A percentile compares a stretch with the other conserved stretches of the same genome.
These are phyloP conservation scores for Peronospora farinosa DNA, from an alignment of 352 stramenopile species.

Conservation along the genomic window DNA sequence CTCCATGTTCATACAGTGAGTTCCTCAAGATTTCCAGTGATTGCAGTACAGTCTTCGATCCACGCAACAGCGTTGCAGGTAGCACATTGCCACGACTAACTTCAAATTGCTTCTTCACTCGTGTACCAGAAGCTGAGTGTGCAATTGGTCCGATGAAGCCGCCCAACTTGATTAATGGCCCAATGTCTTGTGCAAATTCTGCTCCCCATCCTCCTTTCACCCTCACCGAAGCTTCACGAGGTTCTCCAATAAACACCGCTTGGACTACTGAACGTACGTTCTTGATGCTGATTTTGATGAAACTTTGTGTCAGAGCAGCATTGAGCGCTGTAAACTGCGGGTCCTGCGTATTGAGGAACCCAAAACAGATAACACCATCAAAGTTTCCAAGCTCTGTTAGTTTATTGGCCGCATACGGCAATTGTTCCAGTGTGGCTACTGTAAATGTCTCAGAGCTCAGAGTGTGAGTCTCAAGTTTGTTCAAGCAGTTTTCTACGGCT, in stretches of 20 bases:
- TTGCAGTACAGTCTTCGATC: slow-evolving; percentile 50
- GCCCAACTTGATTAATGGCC: slow-evolving; percentile 55
- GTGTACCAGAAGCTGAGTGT: slow-evolving; percentile 32
- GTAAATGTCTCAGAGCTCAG: slow-evolving; percentile 58
- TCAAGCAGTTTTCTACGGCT: slow-evolving; percentile 55
- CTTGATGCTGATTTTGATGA: slow-evolving; percentile 82
- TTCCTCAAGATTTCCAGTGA: slow-evolving; percentile 57
- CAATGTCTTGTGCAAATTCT: slow-evolving; percentile 58
- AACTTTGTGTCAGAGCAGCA: slow-evolving; percentile 52
- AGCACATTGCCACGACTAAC: slow-evolving; percentile 71
- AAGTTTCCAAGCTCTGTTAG: slow-evolving; percentile 59
- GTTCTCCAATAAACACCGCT: slow-evolving; percentile 74
- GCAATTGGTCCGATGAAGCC: slow-evolving; percentile 54
- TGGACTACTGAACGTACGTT: slow-evolving; percentile 75
- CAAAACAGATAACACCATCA: slow-evolving; percentile 70
- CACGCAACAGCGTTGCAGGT: slow-evolving; percentile 46
- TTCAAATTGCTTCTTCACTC: slow-evolving; percentile 47
- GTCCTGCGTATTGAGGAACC: slow-evolving; percentile 64
- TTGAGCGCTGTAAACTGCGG: slow-evolving; percentile 56
- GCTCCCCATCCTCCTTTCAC: slow-evolving; percentile 59
- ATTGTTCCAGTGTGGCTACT: slow-evolving; percentile 58
- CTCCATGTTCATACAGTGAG: slow-evolving; percentile 73
- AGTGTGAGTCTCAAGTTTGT: slow-evolving; percentile 22
- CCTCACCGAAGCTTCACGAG: slow-evolving; percentile 66
- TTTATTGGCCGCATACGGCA: slow-evolving; percentile 83